Base-by-base conservation (phyloP, 106 monocot genomes). In the Ottelia alismoides region DNA sequence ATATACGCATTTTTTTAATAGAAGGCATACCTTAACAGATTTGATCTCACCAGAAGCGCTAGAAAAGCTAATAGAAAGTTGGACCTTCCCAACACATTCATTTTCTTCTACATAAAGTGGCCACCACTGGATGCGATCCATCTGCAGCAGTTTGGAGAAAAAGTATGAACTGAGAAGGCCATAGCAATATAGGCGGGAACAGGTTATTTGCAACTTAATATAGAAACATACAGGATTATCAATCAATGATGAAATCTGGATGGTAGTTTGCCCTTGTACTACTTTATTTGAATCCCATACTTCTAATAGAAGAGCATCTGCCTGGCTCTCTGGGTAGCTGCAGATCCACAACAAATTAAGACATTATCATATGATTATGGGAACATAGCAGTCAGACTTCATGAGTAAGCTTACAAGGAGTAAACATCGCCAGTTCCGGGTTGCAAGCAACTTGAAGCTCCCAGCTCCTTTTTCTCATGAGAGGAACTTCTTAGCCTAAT, bases 311-410 rank as follows among this genome's bases (percentile, higher is more conserved):
- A 98, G 56, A 30, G 53, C 76, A 70, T 98, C 85, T 52, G 58
- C 61, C 52, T 70, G 67, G 65, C 76, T 82, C 67, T 89, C 89
- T 53, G 85, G 85, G 53, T 70, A 82, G 51, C 96, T 98, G 76
- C 31, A 63, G 54, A 17, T 27, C 29, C 40, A 16, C 16, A 7
- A 7, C 10, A 43, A 43, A 7, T 43, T 43, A 16, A 43, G 40
- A 7, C 6, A 43, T 43, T 6, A 43, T 43, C 16, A 43, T 16
- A 6, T 7, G 40, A 6, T 43, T 7, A 7, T 7, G 16, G 40
- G 40, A 16, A 43, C 16, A 16, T 7, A 43, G 16, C 40, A 7
- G 6, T 43, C 16, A 43, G 40, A 43, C 40, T 43, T 43, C 40
- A 43, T 6, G 6, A 43, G 25, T 40, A 25, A 20, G 70, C 81